Conservation (phyloP, 129 eudicot genomes). For the Scalesia atractyloides region DNA sequence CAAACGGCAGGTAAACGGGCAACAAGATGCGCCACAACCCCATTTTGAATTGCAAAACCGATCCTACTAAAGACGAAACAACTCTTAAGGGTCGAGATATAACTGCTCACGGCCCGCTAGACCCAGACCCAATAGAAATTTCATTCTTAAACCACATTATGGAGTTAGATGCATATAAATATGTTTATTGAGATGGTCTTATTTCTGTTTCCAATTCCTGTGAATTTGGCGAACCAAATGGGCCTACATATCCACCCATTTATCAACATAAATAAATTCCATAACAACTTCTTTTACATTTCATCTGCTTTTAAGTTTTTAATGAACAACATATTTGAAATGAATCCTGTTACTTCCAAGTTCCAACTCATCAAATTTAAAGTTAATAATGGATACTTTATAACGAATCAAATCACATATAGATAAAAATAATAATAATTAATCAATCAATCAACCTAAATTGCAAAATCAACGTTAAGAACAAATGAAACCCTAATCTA, state of each 20-base stretch:
- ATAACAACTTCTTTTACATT: background rate
- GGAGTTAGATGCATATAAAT: background rate
- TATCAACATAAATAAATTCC: background rate
- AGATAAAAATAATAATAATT: constrained; percentile 9
- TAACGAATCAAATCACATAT: background rate
- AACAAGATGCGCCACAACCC: too few relatives aligned
- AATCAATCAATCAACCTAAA: background rate
- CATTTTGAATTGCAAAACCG: too few relatives aligned
- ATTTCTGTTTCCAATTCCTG: too few relatives aligned
- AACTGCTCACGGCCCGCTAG: too few relatives aligned
- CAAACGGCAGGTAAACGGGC: too few relatives aligned
- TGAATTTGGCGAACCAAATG: too few relatives aligned
- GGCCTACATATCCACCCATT: too few relatives aligned
- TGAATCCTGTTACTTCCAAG: background rate
- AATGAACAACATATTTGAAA: background rate
- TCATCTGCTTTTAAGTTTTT: constrained; percentile 6
- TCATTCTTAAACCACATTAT: background rate
- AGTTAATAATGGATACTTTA: background rate
- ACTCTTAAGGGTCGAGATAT: too few relatives aligned
- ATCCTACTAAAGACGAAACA: too few relatives aligned
- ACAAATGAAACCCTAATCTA: too few relatives aligned
- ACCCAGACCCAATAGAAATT: background rate
- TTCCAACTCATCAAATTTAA: background rate
- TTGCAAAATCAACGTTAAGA: background rate
- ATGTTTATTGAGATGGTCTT: background rate